Evolutionary conservation across 371 early-diverging fungal species (phyloP).

Genomic region (Haplosporangium sp.): DNA sequence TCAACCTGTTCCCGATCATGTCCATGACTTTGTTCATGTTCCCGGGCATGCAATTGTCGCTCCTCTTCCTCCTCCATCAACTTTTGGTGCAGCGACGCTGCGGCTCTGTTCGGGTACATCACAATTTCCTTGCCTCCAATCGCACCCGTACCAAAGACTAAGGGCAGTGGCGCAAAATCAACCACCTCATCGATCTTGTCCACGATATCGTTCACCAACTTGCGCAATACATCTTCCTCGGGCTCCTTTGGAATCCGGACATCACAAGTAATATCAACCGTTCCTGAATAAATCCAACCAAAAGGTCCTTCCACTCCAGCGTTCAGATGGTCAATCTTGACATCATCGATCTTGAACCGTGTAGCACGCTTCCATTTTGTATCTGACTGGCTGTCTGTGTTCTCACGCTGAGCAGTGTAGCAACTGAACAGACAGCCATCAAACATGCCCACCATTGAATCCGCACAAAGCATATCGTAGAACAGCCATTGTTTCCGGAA

Average conservation of each 20-base stretch:
- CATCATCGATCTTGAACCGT: conserved; percentile 89
- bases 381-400: conserved; percentile 56
- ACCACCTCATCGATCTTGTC: conserved; percentile 81
- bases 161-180: conserved; percentile 58
- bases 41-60: conserved; percentile 11
- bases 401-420: conserved; percentile 81
- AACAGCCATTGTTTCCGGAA: conserved; percentile 94
- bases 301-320: conserved; percentile 89
- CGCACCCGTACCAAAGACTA: conserved; percentile 65
- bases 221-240: conserved; percentile 68
- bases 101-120: conserved; percentile 52
- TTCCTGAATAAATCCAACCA: conserved; percentile 94
- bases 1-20: conserved; percentile 7
- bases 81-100: conserved; percentile 45
- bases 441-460: conserved; percentile 91
- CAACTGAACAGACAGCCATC: conserved; percentile 95
- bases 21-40: conserved; percentile 6
- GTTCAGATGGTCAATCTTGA: conserved; percentile 93
- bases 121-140: conserved; percentile 60
- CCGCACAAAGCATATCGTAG: conserved; percentile 91
- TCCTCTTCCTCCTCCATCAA: conserved; percentile 52
- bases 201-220: conserved; percentile 80
- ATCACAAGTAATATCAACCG: conserved; percentile 83
- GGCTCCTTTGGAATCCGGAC: conserved; percentile 78
- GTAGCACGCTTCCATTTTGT: conserved; percentile 59